Conservation (phyloP, 164 flowering plant species). For the Nymphaea colorata region DNA sequence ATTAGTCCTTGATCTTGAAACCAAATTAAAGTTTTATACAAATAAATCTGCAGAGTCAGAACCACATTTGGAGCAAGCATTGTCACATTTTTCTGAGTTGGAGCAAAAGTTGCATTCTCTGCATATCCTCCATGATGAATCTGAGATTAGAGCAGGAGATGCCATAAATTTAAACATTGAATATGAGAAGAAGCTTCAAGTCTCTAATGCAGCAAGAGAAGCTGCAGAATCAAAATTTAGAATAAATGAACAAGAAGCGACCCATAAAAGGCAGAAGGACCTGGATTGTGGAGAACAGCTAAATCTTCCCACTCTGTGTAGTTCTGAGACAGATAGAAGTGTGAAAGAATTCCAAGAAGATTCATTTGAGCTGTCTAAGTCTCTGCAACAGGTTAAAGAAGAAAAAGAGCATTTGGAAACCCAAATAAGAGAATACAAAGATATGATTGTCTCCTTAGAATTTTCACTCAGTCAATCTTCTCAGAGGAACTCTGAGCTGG, state of each 20-base stretch:
- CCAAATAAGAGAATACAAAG: slow-evolving; percentile 34
- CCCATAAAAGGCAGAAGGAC: slow-evolving; percentile 47
- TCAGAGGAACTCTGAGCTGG: slow-evolving; percentile 39
- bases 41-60: slow-evolving; percentile 50
- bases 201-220: slow-evolving; percentile 47
- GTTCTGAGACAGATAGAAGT: slow-evolving; percentile 45
- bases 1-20: slow-evolving; percentile 42
- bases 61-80: slow-evolving; percentile 50
- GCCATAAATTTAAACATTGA: slow-evolving; percentile 46
- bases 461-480: slow-evolving; percentile 31
- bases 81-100: slow-evolving; percentile 51
- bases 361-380: slow-evolving; percentile 23
- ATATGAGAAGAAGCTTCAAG: slow-evolving; percentile 40
- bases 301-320: slow-evolving; percentile 34
- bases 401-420: slow-evolving; percentile 29
- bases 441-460: slow-evolving; percentile 38
- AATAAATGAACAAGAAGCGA: slow-evolving; percentile 35
- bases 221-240: slow-evolving; percentile 40
- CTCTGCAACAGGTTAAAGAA: slow-evolving; percentile 30
- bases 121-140: slow-evolving; percentile 47
- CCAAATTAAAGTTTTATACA: slow-evolving; percentile 49
- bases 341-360: slow-evolving; percentile 32
- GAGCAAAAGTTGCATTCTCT: slow-evolving; percentile 56
- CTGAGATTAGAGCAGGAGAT: slow-evolving; percentile 33
- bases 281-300: slow-evolving; percentile 58